Base-by-base conservation (phyloP, 768 basidiomycete species). In the Leucosporidium creatinivorum region DNA sequence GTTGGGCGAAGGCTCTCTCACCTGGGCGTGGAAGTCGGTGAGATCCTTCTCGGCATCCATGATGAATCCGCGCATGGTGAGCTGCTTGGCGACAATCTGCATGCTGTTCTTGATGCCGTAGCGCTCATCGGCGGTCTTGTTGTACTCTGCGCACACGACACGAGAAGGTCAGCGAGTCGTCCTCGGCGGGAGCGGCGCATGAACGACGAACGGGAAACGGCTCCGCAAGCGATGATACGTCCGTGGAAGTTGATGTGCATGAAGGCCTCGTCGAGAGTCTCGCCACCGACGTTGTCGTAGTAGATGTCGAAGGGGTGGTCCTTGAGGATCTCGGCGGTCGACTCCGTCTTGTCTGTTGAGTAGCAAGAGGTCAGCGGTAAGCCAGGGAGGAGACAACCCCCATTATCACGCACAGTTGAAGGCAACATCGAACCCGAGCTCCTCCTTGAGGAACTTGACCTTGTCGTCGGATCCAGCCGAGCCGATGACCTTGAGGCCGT, bases 401-500 rank as follows among this genome's bases (percentile, higher is more conserved):
- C 8, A 44, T 9, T 2, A 12, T 2, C 2, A 15, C 39, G 8
- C 39, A 44, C 39, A 89, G 76, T 89, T 88, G 79, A 88, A 88
- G 0, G 81, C 84, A 9, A 86, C 82, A 70, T 89, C 87, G 0
- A 84, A 84, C 0, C 87, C 87, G n/a, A 87, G 70, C 4, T 81
- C 65, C 33, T 77, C 80, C 44, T 76, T 80, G 77, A 87, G 60
- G 73, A 83, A 87, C 7, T 80, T 75, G 10, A 89, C 86, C 77
- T 90, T 89, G 61, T 87, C 85, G n/a, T 89, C 86, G 0, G 84
- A 83, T 2, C 89, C 87, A 0, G 86, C 85, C 0, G 85, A 87
- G 0, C 83, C 86, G 58, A 90, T 86, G 49, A 89, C 88, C 72
- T 85, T 86, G 48, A 81, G 68, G 0, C 82, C 82, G 0, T 78